Evolutionary conservation across 2,329 filamentous ascomycete genomes (phyloP).

Genomic region (Magnaporthales sp.): DNA sequence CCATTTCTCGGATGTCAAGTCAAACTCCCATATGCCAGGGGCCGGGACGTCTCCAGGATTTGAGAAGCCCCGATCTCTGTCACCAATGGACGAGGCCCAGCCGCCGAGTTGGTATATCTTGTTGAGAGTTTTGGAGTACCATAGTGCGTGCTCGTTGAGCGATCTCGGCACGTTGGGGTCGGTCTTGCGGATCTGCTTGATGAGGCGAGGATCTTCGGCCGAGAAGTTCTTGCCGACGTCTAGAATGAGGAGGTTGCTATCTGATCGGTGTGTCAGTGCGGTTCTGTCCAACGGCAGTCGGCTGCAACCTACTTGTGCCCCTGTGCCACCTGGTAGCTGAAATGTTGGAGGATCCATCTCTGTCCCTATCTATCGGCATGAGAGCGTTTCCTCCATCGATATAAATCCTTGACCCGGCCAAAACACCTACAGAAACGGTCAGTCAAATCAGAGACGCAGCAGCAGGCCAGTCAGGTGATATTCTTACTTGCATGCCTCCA

Average conservation of each 20-base stretch:
- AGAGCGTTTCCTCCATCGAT: conserved; percentile 14
- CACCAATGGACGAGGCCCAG: conserved; percentile 13
- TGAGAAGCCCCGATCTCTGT: background rate
- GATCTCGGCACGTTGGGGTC: conserved; percentile 11
- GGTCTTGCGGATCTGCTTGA: conserved; percentile 10
- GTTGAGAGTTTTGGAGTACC: conserved; percentile 11
- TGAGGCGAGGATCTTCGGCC: conserved; percentile 9
- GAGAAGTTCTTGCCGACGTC: conserved; percentile 14
- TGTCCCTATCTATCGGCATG: conserved; percentile 7
- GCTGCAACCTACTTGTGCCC: background rate
- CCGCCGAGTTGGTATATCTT: conserved; percentile 15
- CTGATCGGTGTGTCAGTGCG: conserved; percentile 7
- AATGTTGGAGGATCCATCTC: background rate
- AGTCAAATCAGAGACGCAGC: background rate
- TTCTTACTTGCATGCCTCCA: conserved; percentile 6
- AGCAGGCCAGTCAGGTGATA: too few relatives aligned
- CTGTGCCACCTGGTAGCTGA: background rate
- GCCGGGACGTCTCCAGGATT: conserved; percentile 8
- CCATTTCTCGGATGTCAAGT: conserved; percentile 7
- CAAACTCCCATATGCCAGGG: conserved; percentile 10
- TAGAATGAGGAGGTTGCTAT: conserved; percentile 12
- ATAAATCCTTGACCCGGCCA: conserved; percentile 14
- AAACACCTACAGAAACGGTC: conserved; percentile 8
- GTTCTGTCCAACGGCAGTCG: background rate
- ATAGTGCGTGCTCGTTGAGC: conserved; percentile 13